Evolutionary conservation across 1,284 basidiomycete genomes (phyloP).

Genomic region (Puccinia hordei): DNA sequence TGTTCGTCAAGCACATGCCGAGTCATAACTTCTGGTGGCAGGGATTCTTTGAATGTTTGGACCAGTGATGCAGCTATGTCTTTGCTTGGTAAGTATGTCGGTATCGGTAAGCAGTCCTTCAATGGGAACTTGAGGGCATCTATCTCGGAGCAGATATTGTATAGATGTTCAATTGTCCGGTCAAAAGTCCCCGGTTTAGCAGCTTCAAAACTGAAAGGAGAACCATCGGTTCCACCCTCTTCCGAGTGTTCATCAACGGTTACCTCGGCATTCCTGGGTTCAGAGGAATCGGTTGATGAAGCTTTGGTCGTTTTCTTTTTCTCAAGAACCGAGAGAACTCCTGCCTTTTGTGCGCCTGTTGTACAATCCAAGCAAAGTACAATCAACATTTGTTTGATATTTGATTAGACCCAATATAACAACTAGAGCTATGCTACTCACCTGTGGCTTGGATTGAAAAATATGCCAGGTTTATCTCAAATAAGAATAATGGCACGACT

Average conservation of each 20-base stretch:
- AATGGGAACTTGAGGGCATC: conserved; percentile 39
- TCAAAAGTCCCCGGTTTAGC: conserved; percentile 24
- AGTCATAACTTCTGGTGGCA: conserved; percentile 17
- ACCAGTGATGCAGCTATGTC: conserved; percentile 19
- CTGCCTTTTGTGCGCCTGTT: conserved; percentile 9
- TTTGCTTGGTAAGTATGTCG: not conserved
- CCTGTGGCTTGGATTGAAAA: conserved; percentile 38
- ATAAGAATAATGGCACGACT: conserved; percentile 39
- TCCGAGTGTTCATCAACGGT: not conserved
- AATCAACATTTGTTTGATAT: not conserved
- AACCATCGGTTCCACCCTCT: not conserved
- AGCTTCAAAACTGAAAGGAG: conserved; percentile 11
- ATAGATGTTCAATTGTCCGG: conserved; percentile 32
- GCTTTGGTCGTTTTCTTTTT: conserved; percentile 11
- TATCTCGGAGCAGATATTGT: conserved; percentile 22
- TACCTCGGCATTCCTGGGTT: not conserved
- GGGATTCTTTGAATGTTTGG: conserved; percentile 26
- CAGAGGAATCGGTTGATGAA: not conserved
- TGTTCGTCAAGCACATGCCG: conserved; percentile 40
- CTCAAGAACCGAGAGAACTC: conserved; percentile 4
- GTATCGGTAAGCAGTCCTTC: conserved; percentile 10
- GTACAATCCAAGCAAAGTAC: not conserved
- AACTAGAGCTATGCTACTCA: not conserved
- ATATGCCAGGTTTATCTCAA: conserved; percentile 48
- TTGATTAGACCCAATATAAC: not conserved